Base-by-base conservation (phyloP, 1,139 yeast genomes). In the Geotrichum phurueaensis region DNA sequence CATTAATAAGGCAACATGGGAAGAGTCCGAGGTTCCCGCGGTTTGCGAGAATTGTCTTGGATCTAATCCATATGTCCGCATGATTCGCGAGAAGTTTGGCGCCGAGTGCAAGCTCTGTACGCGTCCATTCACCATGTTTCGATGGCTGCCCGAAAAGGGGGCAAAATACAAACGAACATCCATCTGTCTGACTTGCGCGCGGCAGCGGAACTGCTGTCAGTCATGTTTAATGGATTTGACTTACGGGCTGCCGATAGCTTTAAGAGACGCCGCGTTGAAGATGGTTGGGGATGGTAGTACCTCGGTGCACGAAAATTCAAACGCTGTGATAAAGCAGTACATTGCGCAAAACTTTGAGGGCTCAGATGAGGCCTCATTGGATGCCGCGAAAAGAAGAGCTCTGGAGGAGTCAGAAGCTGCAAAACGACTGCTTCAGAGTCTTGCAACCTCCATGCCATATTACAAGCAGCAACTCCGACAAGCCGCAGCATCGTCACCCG, bases 131-230 rank as follows among this genome's bases (percentile, higher is more conserved):
- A 85, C 92, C 0, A 85, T 87, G 3, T 91, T 84, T 70, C 80
- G 87, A 64, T 90, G 96, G 96, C 81, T 67, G 43, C 75, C 77
- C 1, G 69, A 69, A 25, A 64, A 68, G 25, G 67, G 59, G 58
- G 51, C 53, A 15, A 60, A 64, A 53, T 58, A 63, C 48, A 59
- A 62, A 29, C 65, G 63, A 45, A 74, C 77, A 1, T 61, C 66
- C 20, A 82, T 90, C 25, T 91, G 99, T 73, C 71, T 76, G 49
- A 84, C 92, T 0, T 94, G 99, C 74, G 86, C 97, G 0, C 77
- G 84, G 52, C 82, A 86, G 55, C 81, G 86, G 65, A 87, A 89
- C 73, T 87, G 96, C 66, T 94, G 99, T 70, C 98, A 94, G 71
- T 76, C 85, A 25, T 94, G 99, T 71, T 81, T 90, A 83, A 74